These are phyloP conservation scores for Quercus ilex DNA, from an alignment of 306 rosid species.

Conservation along the genomic window DNA sequence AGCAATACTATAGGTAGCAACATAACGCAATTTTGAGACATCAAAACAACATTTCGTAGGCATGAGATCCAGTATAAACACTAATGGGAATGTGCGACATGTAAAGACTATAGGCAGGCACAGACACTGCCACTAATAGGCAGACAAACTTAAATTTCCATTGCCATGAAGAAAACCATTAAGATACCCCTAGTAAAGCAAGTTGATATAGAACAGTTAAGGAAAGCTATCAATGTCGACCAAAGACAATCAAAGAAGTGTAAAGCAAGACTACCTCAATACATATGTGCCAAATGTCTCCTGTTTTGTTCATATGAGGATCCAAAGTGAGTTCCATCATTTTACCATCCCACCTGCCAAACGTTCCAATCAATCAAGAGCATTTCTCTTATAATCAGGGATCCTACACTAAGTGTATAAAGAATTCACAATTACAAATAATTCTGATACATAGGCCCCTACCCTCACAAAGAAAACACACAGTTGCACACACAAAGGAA, in stretches of 20 bases:
- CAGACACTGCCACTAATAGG: background rate
- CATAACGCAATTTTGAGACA: background rate
- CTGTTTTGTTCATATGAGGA: conserved; percentile 76
- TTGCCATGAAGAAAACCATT: conserved; percentile 9
- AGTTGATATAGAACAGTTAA: conserved; percentile 8
- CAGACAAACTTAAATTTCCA: background rate
- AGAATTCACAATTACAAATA: background rate
- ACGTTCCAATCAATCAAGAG: conserved; percentile 26
- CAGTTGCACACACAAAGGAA: background rate
- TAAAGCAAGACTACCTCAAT: conserved; percentile 54
- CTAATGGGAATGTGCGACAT: background rate
- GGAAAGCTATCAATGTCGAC: conserved; percentile 10
- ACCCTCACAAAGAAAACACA: background rate
- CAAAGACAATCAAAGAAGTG: conserved; percentile 8
- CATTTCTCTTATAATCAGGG: background rate
- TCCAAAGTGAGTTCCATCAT: conserved; percentile 69
- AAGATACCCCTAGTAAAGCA: background rate
- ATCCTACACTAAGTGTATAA: background rate
- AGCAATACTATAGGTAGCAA: background rate
- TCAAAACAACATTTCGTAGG: background rate
- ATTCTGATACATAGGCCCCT: background rate
- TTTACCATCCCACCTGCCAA: conserved; percentile 47
- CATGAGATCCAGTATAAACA: background rate
- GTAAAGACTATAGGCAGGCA: background rate
- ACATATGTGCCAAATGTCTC: conserved; percentile 92